Evolutionary conservation across 2,329 filamentous ascomycete species (phyloP).

Genomic region (Escovopsis sp.): DNA sequence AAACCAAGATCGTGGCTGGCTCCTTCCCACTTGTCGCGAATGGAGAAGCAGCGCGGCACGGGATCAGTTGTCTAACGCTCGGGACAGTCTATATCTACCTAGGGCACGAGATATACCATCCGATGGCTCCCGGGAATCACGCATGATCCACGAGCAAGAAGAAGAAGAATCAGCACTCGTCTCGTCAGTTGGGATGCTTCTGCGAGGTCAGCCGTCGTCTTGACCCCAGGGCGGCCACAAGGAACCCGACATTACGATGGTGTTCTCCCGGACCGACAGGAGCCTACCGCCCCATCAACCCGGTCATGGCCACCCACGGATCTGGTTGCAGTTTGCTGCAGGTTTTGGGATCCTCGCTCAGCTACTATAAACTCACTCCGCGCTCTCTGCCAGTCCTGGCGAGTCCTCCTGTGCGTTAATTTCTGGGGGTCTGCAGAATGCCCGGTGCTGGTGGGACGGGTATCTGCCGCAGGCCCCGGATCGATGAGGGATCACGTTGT

Average conservation of each 20-base stretch:
- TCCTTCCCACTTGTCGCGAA: neutral
- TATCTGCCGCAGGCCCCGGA: neutral
- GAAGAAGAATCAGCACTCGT: too few species aligned
- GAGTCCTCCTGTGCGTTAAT: neutral
- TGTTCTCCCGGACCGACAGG: neutral
- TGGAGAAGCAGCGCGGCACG: neutral
- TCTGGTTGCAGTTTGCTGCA: conserved; percentile 1
- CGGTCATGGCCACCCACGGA: neutral
- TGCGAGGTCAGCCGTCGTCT: too few species aligned
- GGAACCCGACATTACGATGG: conserved; percentile 1
- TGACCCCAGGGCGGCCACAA: too few species aligned
- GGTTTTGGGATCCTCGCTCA: conserved; percentile 1
- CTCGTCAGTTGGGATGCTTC: too few species aligned
- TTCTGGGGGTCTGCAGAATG: neutral
- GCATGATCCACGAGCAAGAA: too few species aligned
- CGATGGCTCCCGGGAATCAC: too few species aligned
- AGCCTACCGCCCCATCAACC: too few species aligned
- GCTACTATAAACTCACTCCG: conserved; percentile 1
- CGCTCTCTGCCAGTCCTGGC: neutral
- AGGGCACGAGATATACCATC: too few species aligned
- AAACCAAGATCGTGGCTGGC: neutral
- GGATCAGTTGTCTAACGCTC: too few species aligned
- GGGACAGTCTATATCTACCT: too few species aligned
- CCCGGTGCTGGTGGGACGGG: neutral
- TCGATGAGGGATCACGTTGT: neutral